phyloP scores from a whole-genome alignment of 2,329 filamentous ascomycete species.

The Penicillium sp. region DNA sequence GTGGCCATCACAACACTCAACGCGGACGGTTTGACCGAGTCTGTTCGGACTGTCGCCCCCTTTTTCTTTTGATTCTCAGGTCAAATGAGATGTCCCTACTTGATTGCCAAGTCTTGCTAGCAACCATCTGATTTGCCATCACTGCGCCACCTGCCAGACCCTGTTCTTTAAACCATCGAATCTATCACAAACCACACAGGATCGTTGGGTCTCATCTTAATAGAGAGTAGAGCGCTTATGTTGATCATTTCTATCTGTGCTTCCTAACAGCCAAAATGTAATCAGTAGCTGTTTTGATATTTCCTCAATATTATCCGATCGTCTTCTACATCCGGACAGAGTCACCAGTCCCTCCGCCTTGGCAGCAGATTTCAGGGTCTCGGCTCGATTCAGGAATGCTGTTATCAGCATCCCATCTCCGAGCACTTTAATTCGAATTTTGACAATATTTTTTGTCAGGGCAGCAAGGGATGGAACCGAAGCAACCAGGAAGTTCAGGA shows the following conservation, averaged over 20 bases:
- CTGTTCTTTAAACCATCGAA: constrained; percentile 19
- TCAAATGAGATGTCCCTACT: not conserved
- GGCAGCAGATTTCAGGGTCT: constrained; percentile 12
- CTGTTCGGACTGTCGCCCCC: not conserved
- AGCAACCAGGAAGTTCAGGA: constrained; percentile 15
- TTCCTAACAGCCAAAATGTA: no score
- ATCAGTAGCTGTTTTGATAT: not conserved
- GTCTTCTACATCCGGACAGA: constrained; percentile 18
- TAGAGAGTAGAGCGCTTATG: constrained; percentile 14
- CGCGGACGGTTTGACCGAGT: constrained; percentile 6
- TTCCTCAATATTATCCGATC: not conserved
- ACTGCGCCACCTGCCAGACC: constrained; percentile 9
- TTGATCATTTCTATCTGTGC: constrained; percentile 1
- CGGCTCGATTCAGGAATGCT: constrained; percentile 21
- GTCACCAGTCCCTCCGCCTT: constrained; percentile 4
- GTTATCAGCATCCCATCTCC: constrained; percentile 20
- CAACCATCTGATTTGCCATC: constrained; percentile 10
- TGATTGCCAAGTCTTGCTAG: constrained; percentile 1
- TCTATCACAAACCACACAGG: constrained; percentile 20
- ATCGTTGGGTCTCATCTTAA: constrained; percentile 15
- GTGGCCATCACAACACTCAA: constrained; percentile 7
- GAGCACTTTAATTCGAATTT: constrained; percentile 10
- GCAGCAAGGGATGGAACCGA: not conserved
- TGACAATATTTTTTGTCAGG: not conserved
- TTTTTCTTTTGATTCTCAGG: not conserved